Evolutionary conservation across 2,329 filamentous ascomycete species (phyloP), one percentile per base, ranked within the genome.

Genomic region (Verticillium zaregamsianum): DNA sequence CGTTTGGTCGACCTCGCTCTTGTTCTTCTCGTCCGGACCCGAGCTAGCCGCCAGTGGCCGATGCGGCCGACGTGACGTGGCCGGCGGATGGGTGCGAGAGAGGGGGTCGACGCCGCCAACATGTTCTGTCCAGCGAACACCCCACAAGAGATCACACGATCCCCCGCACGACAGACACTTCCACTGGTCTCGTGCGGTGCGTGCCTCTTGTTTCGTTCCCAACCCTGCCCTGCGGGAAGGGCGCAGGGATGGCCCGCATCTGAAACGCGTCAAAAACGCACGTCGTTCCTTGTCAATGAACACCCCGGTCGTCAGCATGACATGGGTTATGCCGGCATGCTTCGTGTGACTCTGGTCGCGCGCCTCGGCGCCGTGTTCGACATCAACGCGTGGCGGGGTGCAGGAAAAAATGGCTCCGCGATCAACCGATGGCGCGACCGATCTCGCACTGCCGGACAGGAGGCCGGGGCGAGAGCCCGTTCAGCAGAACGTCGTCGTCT

Each of bases 351-450:
- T 40, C 6, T 49, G 40, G n/a, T 49, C 17, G n/a, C 40, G 40
- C 40, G 40, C 40, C 40, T 20, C 40, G 40, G 40, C 40, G n/a
- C 20, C 40, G 40, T 49, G 40, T 23, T 11, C 40, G 12, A n/a
- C 3, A 1, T 49, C 40, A 49, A 49, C 40, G 20, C 20, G 7
- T n/a, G n/a, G 40, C 40, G 40, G 20, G 5, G 40, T 23, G 3
- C 40, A 49, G 5, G 20, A 49, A 25, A 11, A 12, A 8, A 1
- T 49, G 5, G 39, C 15, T 49, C 20, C 40, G 20, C n/a, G 52
- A 62, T 82, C 76, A 86, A n/a, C 82, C 82, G 59, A 86, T 80
- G 3, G 83, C 83, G 32, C 80, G 76, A 6, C 83, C 83, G 71
- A 85, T 86, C 56, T 80, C 77, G 12, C 76, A 77, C 61, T 77